Evolutionary conservation across 139 green algal species (phyloP).

Genomic region (Zygnema circumcarinatum): DNA sequence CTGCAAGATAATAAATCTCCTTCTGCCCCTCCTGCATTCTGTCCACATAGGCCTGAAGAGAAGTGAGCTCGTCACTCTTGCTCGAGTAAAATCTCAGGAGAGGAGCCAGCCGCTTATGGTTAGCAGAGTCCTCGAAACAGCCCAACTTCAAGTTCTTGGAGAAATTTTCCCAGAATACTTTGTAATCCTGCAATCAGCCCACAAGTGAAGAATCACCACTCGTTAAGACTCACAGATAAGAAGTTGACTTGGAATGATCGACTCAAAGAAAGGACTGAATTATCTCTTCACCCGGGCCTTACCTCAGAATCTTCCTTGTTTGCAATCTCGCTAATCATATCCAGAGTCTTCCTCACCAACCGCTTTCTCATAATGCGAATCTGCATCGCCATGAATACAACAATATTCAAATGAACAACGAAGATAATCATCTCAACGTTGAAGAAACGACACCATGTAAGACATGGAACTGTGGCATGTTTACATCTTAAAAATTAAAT

Average conservation of each 20-base stretch:
- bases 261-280: too few species aligned
- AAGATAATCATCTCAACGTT: background rate
- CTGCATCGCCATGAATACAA: slow-evolving; percentile 66
- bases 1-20: slow-evolving; percentile 93
- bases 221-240: too few species aligned
- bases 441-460: background rate
- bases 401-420: too few species aligned
- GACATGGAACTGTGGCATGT: background rate
- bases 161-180: slow-evolving; percentile 92
- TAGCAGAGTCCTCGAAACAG: slow-evolving; percentile 88
- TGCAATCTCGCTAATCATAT: slow-evolving; percentile 89
- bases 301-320: slow-evolving; percentile 55
- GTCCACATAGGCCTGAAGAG: slow-evolving; percentile 83
- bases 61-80: slow-evolving; percentile 71
- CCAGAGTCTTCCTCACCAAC: slow-evolving; percentile 85
- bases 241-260: too few species aligned
- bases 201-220: background rate
- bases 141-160: slow-evolving; percentile 90
- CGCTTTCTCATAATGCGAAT: slow-evolving; percentile 92
- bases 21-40: slow-evolving; percentile 92
- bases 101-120: slow-evolving; percentile 75
- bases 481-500: too few species aligned
- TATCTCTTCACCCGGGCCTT: too few species aligned
- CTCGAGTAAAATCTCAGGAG: slow-evolving; percentile 83
- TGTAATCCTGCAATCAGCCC: slow-evolving; percentile 62